These are phyloP conservation scores for Aspergillus felis DNA, from an alignment of 2,329 filamentous ascomycete species.

Conservation along the genomic window DNA sequence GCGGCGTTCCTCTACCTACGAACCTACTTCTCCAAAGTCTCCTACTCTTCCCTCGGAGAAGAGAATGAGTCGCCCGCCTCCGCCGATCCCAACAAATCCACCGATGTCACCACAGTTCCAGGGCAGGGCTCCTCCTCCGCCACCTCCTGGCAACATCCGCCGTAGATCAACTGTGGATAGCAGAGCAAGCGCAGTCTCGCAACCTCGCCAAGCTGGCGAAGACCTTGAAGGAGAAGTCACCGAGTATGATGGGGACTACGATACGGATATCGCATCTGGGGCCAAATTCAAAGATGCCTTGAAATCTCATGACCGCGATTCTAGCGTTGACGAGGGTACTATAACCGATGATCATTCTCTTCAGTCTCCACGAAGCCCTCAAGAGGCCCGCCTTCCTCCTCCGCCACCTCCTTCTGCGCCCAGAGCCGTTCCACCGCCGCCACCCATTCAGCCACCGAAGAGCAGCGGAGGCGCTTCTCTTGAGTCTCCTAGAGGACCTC, in stretches of 20 bases:
- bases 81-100: conserved; percentile 37
- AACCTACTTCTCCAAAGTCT: conserved; percentile 41
- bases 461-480: conserved; percentile 35
- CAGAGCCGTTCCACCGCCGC: conserved; percentile 60
- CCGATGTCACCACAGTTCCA: conserved; percentile 41
- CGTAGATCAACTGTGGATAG: conserved; percentile 59
- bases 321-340: conserved; percentile 68
- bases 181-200: conserved; percentile 37
- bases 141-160: conserved; percentile 49
- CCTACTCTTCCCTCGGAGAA: conserved; percentile 34
- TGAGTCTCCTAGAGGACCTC: conserved; percentile 30
- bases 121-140: conserved; percentile 63
- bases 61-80: conserved; percentile 42
- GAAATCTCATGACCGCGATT: conserved; percentile 73
- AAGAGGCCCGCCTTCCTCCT: conserved; percentile 38
- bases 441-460: conserved; percentile 58
- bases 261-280: conserved; percentile 93
- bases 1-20: conserved; percentile 36
- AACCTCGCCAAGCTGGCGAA: conserved; percentile 48
- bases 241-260: conserved; percentile 96
- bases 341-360: conserved; percentile 52
- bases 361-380: conserved; percentile 43
- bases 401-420: conserved; percentile 57
- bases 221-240: conserved; percentile 76
- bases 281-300: conserved; percentile 92